phyloP scores from a whole-genome alignment of 2,329 filamentous ascomycete genomes.

The Fusarium verrucosum region DNA sequence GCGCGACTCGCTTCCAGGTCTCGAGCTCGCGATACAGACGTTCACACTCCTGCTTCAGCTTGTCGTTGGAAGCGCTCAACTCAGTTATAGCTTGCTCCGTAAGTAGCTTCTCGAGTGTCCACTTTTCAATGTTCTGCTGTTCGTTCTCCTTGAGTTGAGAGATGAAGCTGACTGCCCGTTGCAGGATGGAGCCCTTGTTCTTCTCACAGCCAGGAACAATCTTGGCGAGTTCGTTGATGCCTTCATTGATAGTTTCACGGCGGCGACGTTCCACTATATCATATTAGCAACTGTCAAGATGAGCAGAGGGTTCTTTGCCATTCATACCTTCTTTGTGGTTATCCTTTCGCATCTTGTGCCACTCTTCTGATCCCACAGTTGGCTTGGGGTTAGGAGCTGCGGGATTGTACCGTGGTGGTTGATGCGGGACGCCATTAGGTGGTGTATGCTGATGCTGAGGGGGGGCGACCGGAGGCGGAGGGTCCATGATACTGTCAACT shows the following conservation, averaged over 20 bases:
- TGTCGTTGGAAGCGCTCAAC: constrained; percentile 86
- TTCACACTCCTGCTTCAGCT: constrained; percentile 82
- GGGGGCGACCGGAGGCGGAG: constrained; percentile 31
- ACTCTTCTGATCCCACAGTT: constrained; percentile 93
- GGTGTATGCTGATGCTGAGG: constrained; percentile 47
- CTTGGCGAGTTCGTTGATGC: constrained; percentile 97
- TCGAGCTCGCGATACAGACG: constrained; percentile 80
- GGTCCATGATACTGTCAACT: constrained; percentile 46
- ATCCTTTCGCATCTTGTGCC: constrained; percentile 96
- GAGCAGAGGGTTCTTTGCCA: background rate
- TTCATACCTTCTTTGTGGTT: constrained; percentile 96
- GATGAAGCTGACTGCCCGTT: constrained; percentile 94
- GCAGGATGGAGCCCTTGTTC: constrained; percentile 97
- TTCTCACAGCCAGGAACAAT: constrained; percentile 98
- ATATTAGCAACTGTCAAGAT: constrained; percentile 37
- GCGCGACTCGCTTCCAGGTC: constrained; percentile 77
- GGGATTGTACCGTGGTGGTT: constrained; percentile 49
- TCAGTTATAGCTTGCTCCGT: constrained; percentile 91
- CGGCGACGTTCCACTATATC: constrained; percentile 87
- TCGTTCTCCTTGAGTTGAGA: constrained; percentile 94
- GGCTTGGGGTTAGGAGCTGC: constrained; percentile 71
- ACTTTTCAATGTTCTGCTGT: constrained; percentile 91
- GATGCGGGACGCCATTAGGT: constrained; percentile 53
- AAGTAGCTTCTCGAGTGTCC: constrained; percentile 88
- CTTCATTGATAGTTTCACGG: constrained; percentile 98